Evolutionary conservation across 202 grass and related monocot species (phyloP).

Genomic region (Elaeis oleifera): DNA sequence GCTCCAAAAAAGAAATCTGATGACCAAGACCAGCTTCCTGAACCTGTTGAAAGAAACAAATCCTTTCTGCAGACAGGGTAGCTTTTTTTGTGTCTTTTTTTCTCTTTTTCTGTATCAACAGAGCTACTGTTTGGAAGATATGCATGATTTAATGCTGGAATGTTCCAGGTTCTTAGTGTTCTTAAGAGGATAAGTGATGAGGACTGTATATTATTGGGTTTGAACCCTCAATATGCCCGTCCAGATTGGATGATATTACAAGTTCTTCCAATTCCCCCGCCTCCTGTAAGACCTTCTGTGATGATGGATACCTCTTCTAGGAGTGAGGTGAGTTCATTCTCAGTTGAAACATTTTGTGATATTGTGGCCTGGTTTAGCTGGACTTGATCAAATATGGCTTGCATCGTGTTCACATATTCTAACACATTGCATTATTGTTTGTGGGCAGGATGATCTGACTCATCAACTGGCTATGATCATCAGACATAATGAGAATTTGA

Average conservation of each 20-base stretch:
- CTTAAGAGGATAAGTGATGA: constrained; percentile 96
- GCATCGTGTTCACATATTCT: neutral
- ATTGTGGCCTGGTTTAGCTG: too few species aligned
- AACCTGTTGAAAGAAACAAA: constrained; percentile 86
- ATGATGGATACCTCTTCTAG: constrained; percentile 99
- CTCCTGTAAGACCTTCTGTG: constrained; percentile 96
- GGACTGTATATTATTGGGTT: constrained; percentile 74
- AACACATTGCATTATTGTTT: constrained; percentile 10
- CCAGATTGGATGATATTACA: constrained; percentile 99
- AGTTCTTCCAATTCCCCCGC: constrained; percentile 93
- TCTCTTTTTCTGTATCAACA: too few species aligned
- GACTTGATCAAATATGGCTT: too few species aligned
- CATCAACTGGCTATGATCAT: constrained; percentile 99
- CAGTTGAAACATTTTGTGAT: neutral
- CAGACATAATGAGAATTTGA: constrained; percentile 95
- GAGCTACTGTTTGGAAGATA: too few species aligned
- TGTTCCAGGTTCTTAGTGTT: constrained; percentile 73
- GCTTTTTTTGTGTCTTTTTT: constrained; percentile 1
- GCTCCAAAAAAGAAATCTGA: constrained; percentile 77
- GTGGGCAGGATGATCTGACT: constrained; percentile 85
- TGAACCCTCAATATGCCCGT: constrained; percentile 89
- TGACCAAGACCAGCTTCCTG: constrained; percentile 89
- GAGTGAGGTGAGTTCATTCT: constrained; percentile 59
- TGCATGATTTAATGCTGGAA: neutral
- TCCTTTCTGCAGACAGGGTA: constrained; percentile 88